Percentiles rank a stretch among this genome's conserved stretches.
phyloP scores from a whole-genome alignment of 192 early-diverging fungal species.

The Coemansia brasiliensis region DNA sequence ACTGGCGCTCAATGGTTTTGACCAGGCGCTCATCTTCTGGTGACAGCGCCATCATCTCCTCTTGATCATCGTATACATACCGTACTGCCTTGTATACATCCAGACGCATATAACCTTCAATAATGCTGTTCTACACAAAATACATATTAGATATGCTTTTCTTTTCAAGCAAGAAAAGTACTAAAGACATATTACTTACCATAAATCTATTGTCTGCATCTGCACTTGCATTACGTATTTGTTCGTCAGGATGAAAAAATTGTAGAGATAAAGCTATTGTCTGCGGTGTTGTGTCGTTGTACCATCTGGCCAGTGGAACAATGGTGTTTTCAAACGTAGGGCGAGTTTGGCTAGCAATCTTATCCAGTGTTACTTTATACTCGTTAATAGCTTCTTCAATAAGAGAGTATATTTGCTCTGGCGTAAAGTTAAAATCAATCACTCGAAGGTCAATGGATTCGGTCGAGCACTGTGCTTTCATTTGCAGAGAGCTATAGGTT shows the following conservation, averaged over 20 bases:
- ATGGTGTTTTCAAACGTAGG: conserved; percentile 34
- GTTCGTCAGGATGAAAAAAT: conserved; percentile 43
- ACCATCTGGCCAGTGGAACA: conserved; percentile 19
- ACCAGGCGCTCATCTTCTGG: conserved; percentile 63
- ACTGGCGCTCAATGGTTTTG: conserved; percentile 58
- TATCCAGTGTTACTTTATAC: conserved; percentile 12
- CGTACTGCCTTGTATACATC: conserved; percentile 61
- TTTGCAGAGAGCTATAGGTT: no score
- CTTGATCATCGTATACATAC: conserved; percentile 36
- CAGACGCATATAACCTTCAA: conserved; percentile 57
- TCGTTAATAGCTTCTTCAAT: neutral
- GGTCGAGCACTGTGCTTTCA: no score
- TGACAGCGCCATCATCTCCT: conserved; percentile 30
- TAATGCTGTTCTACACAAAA: conserved; percentile 53
- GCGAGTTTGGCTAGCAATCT: conserved; percentile 17
- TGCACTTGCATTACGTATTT: conserved; percentile 60
- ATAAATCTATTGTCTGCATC: conserved; percentile 55
- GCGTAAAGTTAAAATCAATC: neutral
- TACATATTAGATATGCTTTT: neutral
- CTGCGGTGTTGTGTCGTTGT: conserved; percentile 15
- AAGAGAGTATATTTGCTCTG: neutral
- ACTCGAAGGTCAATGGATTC: neutral
- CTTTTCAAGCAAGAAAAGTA: neutral
- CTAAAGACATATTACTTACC: neutral
- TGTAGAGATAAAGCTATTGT: conserved; percentile 5